These are phyloP conservation scores for Kitagawia praeruptora DNA, from an alignment of 129 eudicot genomes.

Conservation along the genomic window DNA sequence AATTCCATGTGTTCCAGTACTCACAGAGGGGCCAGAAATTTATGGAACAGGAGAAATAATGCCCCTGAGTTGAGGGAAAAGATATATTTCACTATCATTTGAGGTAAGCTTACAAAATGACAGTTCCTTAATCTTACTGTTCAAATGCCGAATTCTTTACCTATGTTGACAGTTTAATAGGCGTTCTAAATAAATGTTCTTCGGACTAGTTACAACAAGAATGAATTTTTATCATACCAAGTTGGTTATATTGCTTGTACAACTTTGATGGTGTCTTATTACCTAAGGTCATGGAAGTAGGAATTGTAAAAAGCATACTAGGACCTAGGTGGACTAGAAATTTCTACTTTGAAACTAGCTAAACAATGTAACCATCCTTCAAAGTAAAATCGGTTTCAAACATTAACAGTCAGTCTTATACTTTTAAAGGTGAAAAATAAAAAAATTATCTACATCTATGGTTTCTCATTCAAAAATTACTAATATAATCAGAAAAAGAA, in stretches of 20 bases:
- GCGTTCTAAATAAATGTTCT: not conserved
- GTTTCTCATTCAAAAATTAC: not conserved
- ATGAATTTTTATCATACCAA: not conserved
- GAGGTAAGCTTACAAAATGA: not conserved
- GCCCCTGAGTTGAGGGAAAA: not conserved
- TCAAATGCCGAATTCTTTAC: not conserved
- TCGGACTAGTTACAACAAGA: not conserved
- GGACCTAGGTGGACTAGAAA: not conserved
- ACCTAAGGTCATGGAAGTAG: not conserved
- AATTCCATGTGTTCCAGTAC: no score
- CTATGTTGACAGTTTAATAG: not conserved
- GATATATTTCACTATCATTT: not conserved
- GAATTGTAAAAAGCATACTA: not conserved
- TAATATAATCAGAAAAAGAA: not conserved
- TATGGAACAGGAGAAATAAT: no score
- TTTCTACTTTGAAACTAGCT: not conserved
- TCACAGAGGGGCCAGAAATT: not conserved
- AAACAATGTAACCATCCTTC: not conserved
- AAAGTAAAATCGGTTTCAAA: not conserved
- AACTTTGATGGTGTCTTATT: not conserved
- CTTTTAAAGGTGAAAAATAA: not conserved
- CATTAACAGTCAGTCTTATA: not conserved
- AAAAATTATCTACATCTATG: not conserved
- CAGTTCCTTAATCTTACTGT: no score
- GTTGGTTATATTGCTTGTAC: not conserved